Percentiles rank a stretch among this genome's conserved stretches.
Conservation (phyloP, 1,284 basidiomycete species). For the Naganishia liquefaciens region DNA sequence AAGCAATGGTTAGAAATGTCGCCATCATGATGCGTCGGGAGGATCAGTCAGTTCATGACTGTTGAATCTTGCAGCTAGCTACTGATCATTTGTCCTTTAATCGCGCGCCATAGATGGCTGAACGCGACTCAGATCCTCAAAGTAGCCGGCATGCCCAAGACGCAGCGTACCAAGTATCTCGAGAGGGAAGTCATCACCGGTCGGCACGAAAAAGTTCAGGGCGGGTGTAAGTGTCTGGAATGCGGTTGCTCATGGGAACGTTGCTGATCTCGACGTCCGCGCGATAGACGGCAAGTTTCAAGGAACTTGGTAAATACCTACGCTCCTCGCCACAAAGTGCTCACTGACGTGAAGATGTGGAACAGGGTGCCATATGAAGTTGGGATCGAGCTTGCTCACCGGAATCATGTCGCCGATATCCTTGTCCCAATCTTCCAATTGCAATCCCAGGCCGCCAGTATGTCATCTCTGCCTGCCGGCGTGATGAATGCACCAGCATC, state of each 20-base stretch:
- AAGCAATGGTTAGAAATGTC: constrained; percentile 96
- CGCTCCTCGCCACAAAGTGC: too few species aligned
- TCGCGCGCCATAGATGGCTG: constrained; percentile 46
- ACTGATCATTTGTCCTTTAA: constrained; percentile 9
- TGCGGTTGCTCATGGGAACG: too few species aligned
- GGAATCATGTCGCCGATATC: constrained; percentile 81
- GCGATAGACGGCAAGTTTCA: constrained; percentile 86
- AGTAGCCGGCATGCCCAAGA: constrained; percentile 97
- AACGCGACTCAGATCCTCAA: constrained; percentile 99
- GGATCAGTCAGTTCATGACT: constrained; percentile 74
- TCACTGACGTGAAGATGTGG: neutral
- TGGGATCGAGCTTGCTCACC: constrained; percentile 70
- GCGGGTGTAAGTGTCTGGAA: constrained; percentile 64
- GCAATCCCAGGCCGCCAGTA: constrained; percentile 27
- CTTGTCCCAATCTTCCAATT: constrained; percentile 90
- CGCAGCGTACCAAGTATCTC: constrained; percentile 72
- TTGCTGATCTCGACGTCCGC: neutral
- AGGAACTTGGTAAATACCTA: constrained; percentile 79
- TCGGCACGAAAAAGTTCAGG: constrained; percentile 98
- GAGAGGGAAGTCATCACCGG: constrained; percentile 96
- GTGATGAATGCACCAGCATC: constrained; percentile 14
- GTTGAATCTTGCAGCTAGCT: neutral
- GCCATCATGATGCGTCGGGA: constrained; percentile 95
- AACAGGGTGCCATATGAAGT: constrained; percentile 69
- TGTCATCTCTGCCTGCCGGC: constrained; percentile 17